Conservation (phyloP, 352 stramenopile genomes). For the Phytophthora ramorum region DNA sequence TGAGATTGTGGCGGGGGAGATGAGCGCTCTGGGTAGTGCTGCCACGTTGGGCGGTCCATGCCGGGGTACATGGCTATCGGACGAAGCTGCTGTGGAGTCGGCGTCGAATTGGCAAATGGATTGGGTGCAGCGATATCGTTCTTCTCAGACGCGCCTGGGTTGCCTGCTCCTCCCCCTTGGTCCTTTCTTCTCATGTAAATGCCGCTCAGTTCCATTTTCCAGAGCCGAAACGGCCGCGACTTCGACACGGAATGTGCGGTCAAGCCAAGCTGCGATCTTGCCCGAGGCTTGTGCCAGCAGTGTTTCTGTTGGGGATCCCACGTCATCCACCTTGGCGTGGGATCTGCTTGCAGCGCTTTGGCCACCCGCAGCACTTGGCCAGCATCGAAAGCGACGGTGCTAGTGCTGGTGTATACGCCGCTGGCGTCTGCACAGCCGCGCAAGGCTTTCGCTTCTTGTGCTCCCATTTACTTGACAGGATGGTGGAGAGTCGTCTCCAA, state of each 20-base stretch:
- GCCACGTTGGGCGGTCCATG: conserved; percentile 16
- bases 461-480: background rate
- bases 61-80: conserved; percentile 15
- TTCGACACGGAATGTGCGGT: conserved; percentile 17
- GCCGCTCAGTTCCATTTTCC: conserved; percentile 34
- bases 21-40: conserved; percentile 15
- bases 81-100: background rate
- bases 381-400: background rate
- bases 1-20: conserved; percentile 41
- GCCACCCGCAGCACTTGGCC: conserved; percentile 1
- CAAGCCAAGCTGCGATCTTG: conserved; percentile 13
- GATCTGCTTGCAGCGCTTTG: background rate
- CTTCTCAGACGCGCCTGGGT: conserved; percentile 17
- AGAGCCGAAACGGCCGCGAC: conserved; percentile 25
- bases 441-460: background rate
- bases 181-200: conserved; percentile 28
- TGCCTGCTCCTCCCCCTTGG: conserved; percentile 23
- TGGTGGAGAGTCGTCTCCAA: conserved; percentile 9
- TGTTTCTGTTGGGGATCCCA: background rate
- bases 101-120: conserved; percentile 34
- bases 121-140: conserved; percentile 16
- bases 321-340: conserved; percentile 11
- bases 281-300: conserved; percentile 10
- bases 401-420: background rate
- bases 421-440: background rate